Percentiles rank a stretch among this genome's conserved stretches.
Evolutionary conservation across 2,329 filamentous ascomycete species (phyloP).

Genomic region (Alternaria solani): DNA sequence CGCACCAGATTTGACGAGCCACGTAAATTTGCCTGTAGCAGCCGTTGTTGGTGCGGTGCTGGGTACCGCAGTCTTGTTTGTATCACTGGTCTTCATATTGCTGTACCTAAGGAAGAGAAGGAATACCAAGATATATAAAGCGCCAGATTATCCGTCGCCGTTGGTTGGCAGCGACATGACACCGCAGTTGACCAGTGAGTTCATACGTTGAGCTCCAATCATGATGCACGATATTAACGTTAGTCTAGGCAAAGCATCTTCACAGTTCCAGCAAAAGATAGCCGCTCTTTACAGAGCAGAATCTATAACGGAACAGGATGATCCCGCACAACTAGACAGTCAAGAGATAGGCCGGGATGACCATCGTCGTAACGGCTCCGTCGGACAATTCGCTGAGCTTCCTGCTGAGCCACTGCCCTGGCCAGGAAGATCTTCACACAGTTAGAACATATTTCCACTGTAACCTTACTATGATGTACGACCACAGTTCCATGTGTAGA

Average conservation of each 20-base stretch:
- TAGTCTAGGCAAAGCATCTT: constrained; percentile 1
- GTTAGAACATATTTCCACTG: background rate
- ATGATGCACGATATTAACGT: background rate
- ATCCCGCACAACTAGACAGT: constrained; percentile 16
- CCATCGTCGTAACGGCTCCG: background rate
- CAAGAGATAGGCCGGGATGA: constrained; percentile 7
- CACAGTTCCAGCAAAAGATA: constrained; percentile 4
- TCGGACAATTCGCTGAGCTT: constrained; percentile 12
- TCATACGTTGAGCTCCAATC: background rate
- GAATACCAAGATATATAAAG: constrained; percentile 28
- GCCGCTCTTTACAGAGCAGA: background rate
- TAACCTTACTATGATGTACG: background rate
- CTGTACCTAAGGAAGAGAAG: constrained; percentile 23
- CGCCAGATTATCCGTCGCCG: constrained; percentile 34
- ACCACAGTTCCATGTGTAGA: background rate
- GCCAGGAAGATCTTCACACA: constrained; percentile 1
- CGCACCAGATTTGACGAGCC: background rate
- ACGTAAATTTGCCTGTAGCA: constrained; percentile 16
- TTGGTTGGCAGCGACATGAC: constrained; percentile 38
- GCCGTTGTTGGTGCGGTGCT: constrained; percentile 35
- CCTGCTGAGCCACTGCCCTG: constrained; percentile 16
- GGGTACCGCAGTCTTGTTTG: constrained; percentile 27
- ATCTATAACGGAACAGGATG: constrained; percentile 19
- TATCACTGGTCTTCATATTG: constrained; percentile 14
- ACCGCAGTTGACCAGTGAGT: constrained; percentile 15